Conservation (phyloP, 2,329 filamentous ascomycete species). For the Apiospora saccharicola region DNA sequence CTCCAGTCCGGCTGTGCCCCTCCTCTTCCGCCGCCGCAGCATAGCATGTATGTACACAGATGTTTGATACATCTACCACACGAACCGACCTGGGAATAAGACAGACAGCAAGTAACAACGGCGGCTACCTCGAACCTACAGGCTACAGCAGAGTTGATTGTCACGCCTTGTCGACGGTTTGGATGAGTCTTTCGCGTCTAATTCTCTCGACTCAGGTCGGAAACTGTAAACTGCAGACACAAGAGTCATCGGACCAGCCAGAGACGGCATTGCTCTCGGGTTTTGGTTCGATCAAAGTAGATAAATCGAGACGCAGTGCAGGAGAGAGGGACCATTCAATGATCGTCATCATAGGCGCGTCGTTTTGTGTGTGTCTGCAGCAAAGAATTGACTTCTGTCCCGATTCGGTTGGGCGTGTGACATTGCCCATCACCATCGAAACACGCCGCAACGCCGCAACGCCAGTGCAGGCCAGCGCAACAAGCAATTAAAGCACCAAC, state of each 20-base stretch:
- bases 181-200: conserved; percentile 19
- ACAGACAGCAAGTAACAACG: not conserved
- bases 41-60: not conserved
- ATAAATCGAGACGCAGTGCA: conserved; percentile 7
- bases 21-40: not conserved
- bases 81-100: not conserved
- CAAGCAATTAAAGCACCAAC: conserved; percentile 24
- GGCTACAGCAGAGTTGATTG: not conserved
- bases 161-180: conserved; percentile 18
- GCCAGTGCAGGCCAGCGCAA: conserved; percentile 20
- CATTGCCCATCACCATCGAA: conserved; percentile 23
- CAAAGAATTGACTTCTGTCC: conserved; percentile 24
- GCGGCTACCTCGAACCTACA: conserved; percentile 5
- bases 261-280: conserved; percentile 7
- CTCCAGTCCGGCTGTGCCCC: conserved; percentile 15
- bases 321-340: conserved; percentile 4
- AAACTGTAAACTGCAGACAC: conserved; percentile 17
- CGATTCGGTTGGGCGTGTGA: conserved; percentile 22
- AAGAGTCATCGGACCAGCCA: conserved; percentile 15
- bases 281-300: not conserved
- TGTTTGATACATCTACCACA: not conserved
- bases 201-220: conserved; percentile 20
- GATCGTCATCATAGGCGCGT: conserved; percentile 23
- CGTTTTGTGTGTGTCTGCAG: conserved; percentile 16
- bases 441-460: conserved; percentile 23